Conservation (phyloP, 2,329 filamentous ascomycete genomes). For the Aspergillus brunneoviolaceus region DNA sequence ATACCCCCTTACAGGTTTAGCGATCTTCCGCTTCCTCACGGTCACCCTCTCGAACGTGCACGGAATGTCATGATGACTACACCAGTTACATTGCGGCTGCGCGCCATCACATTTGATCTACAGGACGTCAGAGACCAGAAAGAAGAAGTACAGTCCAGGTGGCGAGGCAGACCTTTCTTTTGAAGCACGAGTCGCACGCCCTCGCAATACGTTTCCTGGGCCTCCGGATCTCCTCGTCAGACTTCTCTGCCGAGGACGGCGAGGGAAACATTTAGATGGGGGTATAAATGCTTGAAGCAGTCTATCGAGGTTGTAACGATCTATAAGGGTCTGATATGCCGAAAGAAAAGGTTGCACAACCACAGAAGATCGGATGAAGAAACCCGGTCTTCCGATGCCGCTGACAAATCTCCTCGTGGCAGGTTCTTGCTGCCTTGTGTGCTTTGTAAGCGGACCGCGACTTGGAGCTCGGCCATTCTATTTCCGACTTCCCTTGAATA, state of each 20-base stretch:
- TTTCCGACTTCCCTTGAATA: too few species aligned
- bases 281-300: not conserved
- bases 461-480: not conserved
- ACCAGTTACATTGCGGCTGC: constrained; percentile 52
- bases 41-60: constrained; percentile 48
- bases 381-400: not conserved
- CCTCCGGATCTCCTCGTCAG: constrained; percentile 21
- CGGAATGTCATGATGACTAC: constrained; percentile 47
- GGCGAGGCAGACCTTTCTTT: constrained; percentile 43
- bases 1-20: constrained; percentile 24
- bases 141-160: not conserved
- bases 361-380: not conserved
- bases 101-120: constrained; percentile 54
- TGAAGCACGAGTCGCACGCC: constrained; percentile 53
- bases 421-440: not conserved
- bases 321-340: not conserved
- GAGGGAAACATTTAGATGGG: constrained; percentile 17
- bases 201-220: constrained; percentile 30
- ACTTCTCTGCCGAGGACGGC: constrained; percentile 16
- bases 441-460: not conserved
- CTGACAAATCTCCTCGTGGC: constrained; percentile 7
- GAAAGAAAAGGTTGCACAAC: not conserved
- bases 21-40: constrained; percentile 30
- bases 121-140: not conserved
- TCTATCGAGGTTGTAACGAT: not conserved